Conservation (phyloP, 2,329 filamentous ascomycete species). For the Coniochaeta sp. region DNA sequence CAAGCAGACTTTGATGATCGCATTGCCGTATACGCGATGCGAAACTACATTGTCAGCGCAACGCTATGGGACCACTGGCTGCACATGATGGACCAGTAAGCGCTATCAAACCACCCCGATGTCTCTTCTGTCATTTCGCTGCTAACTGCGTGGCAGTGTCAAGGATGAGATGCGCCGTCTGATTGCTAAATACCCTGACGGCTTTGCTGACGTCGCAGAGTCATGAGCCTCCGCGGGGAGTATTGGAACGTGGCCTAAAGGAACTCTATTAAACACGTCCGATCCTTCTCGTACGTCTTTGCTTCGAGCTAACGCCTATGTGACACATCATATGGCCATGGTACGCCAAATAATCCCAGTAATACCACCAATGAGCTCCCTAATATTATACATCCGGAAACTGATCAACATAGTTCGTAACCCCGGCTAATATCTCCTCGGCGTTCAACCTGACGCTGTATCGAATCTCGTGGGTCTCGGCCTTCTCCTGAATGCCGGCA, state of each 20-base stretch:
- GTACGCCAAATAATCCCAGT: no score
- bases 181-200: neutral
- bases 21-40: constrained; percentile 20
- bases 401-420: constrained; percentile 20
- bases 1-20: constrained; percentile 22
- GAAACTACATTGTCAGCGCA: constrained; percentile 1
- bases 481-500: constrained; percentile 19
- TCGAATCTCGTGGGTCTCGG: constrained; percentile 18
- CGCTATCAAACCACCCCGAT: neutral
- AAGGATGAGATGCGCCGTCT: neutral
- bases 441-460: constrained; percentile 35
- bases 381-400: constrained; percentile 18
- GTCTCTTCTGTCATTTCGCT: neutral
- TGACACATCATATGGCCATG: no score
- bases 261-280: no score
- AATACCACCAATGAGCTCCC: no score
- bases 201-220: neutral
- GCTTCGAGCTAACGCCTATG: no score
- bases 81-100: neutral
- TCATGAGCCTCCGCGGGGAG: neutral
- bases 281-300: no score
- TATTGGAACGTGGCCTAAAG: no score
- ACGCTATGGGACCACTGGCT: neutral
- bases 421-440: constrained; percentile 26
- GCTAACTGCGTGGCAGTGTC: neutral